These are phyloP conservation scores for Haberlea rhodopensis DNA, from an alignment of 257 asterid genomes.

Conservation along the genomic window DNA sequence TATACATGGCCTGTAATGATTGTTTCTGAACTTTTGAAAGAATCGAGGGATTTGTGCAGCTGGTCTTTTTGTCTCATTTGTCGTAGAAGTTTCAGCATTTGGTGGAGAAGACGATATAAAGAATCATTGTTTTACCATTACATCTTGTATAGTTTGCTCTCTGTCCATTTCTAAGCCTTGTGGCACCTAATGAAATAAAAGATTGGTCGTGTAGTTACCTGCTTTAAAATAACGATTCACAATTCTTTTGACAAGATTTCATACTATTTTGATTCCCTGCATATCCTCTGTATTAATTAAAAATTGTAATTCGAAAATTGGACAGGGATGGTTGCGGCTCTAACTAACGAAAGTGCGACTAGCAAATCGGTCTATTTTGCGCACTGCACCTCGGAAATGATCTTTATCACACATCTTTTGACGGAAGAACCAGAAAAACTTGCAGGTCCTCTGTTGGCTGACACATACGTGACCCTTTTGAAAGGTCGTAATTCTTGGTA, in stretches of 20 bases:
- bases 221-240: conserved; percentile 1
- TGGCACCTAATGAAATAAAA: not conserved
- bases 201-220: not conserved
- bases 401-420: conserved; percentile 91
- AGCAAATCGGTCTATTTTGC: conserved; percentile 98
- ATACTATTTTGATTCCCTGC: conserved; percentile 5
- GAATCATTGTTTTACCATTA: not conserved
- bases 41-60: not conserved
- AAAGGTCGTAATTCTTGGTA: conserved; percentile 98
- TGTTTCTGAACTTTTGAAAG: not conserved
- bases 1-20: not conserved
- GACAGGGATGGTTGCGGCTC: conserved; percentile 92
- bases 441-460: conserved; percentile 93
- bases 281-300: conserved; percentile 1
- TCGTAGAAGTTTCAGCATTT: not conserved
- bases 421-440: conserved; percentile 96
- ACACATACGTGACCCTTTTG: conserved; percentile 84
- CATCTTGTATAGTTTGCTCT: not conserved
- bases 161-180: not conserved
- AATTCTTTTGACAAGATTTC: not conserved
- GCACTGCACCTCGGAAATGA: conserved; percentile 95
- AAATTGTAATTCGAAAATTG: conserved; percentile 4
- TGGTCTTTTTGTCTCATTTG: conserved; percentile 1
- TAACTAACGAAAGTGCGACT: conserved; percentile 98
- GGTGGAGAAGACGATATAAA: not conserved